Evolutionary conservation across 768 basidiomycete genomes (phyloP).

Genomic region (Kwoniella sp.): DNA sequence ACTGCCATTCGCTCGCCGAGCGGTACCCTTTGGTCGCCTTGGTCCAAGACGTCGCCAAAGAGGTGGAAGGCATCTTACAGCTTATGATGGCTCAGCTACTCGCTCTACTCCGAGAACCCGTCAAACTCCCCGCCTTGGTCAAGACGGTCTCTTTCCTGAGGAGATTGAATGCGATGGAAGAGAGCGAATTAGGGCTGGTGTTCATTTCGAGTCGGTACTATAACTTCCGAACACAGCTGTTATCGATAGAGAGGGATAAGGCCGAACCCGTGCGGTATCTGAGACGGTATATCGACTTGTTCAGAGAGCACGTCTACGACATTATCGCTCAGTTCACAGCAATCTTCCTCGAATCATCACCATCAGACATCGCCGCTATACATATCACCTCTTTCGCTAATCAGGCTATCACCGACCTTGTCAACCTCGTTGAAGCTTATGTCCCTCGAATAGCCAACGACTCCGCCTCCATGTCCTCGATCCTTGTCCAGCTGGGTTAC

Average conservation of each 20-base stretch:
- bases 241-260: constrained; percentile 64
- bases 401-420: constrained; percentile 49
- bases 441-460: constrained; percentile 62
- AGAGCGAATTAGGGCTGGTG: constrained; percentile 74
- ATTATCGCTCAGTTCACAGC: constrained; percentile 85
- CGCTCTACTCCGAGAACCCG: constrained; percentile 75
- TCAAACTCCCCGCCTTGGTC: constrained; percentile 85
- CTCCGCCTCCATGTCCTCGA: constrained; percentile 69
- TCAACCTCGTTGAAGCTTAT: constrained; percentile 61
- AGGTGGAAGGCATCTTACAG: constrained; percentile 54
- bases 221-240: constrained; percentile 65
- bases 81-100: constrained; percentile 77
- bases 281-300: constrained; percentile 83
- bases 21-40: constrained; percentile 59
- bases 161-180: constrained; percentile 75
- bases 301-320: constrained; percentile 91
- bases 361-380: constrained; percentile 56
- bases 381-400: constrained; percentile 70
- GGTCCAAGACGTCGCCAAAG: constrained; percentile 64
- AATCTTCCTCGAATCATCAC: constrained; percentile 71
- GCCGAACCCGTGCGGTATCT: constrained; percentile 77
- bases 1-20: constrained; percentile 64
- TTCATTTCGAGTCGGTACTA: constrained; percentile 76
- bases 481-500: constrained; percentile 90
- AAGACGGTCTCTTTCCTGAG: constrained; percentile 86